phyloP scores from a whole-genome alignment of 2,329 filamentous ascomycete species.

The Aspergillus puulaauensis region DNA sequence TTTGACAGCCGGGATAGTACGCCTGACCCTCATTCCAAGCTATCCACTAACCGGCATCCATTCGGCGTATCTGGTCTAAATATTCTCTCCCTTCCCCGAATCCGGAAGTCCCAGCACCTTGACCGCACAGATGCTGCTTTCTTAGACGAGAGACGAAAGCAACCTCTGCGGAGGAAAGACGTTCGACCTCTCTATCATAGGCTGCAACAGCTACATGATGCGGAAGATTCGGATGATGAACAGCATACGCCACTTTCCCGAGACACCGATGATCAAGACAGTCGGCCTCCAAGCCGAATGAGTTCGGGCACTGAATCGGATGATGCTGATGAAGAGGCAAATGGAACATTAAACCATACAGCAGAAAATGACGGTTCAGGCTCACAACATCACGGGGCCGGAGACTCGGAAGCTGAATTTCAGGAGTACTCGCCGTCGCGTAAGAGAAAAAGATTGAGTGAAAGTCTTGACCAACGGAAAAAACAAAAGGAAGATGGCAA shows the following conservation, averaged over 20 bases:
- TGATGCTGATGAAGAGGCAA: slow-evolving; percentile 39
- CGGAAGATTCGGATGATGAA: slow-evolving; percentile 86
- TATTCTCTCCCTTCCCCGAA: slow-evolving; percentile 68
- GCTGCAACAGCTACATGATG: slow-evolving; percentile 71
- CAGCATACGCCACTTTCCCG: slow-evolving; percentile 64
- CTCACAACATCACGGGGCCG: slow-evolving; percentile 11
- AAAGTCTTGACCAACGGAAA: slow-evolving; percentile 70
- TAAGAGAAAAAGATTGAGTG: slow-evolving; percentile 74
- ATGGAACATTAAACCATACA: slow-evolving; percentile 23
- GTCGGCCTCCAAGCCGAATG: slow-evolving; percentile 72
- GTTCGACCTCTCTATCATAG: slow-evolving; percentile 81
- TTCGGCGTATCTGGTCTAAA: slow-evolving; percentile 47
- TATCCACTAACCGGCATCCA: slow-evolving; percentile 41
- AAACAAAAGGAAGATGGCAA: slow-evolving; percentile 83
- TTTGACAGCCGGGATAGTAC: slow-evolving; percentile 63
- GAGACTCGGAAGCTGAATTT: slow-evolving; percentile 15
- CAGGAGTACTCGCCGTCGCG: slow-evolving; percentile 44
- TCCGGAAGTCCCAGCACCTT: slow-evolving; percentile 64
- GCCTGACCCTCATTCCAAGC: slow-evolving; percentile 51
- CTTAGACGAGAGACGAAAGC: slow-evolving; percentile 65
- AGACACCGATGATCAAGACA: slow-evolving; percentile 85
- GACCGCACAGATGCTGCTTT: slow-evolving; percentile 64
- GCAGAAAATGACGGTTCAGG: slow-evolving; percentile 15
- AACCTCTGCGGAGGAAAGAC: slow-evolving; percentile 56
- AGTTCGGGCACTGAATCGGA: slow-evolving; percentile 55